A percentile compares a stretch with the other conserved stretches of the same genome.
These are phyloP conservation scores for Arthrobotrys entomopaga DNA, from an alignment of 2,329 filamentous ascomycete genomes.

Conservation along the genomic window DNA sequence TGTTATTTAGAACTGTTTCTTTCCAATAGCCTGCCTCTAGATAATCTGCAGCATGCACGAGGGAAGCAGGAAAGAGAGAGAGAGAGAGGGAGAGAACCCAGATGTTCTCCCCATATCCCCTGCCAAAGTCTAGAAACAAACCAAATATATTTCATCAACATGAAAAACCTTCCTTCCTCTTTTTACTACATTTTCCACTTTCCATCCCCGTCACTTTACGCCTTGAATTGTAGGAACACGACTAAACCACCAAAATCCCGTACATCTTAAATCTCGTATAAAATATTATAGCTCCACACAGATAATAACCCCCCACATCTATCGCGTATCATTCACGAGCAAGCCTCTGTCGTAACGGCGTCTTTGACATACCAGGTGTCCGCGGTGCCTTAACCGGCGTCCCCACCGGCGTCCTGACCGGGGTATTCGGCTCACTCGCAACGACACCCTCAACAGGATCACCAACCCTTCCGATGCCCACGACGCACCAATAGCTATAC, in stretches of 20 bases:
- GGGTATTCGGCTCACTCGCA: constrained; percentile 53
- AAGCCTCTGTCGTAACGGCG: constrained; percentile 27
- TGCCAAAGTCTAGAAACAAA: constrained; percentile 16
- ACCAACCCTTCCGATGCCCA: constrained; percentile 84
- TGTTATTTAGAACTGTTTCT: constrained; percentile 61
- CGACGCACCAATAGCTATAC: constrained; percentile 92
- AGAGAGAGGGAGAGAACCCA: background rate
- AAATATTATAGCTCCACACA: background rate
- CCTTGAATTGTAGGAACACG: background rate
- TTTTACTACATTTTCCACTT: background rate
- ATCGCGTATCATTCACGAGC: constrained; percentile 14
- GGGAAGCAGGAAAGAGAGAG: background rate
- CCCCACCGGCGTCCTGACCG: constrained; percentile 43
- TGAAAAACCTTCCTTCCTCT: background rate
- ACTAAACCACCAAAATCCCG: no score
- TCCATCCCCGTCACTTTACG: background rate
- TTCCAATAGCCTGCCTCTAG: constrained; percentile 12
- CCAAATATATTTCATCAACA: constrained; percentile 10
- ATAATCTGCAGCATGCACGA: background rate
- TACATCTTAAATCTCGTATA: no score
- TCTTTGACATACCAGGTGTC: constrained; percentile 35
- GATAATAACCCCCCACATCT: no score
- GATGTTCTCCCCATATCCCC: background rate
- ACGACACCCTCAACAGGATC: constrained; percentile 60
- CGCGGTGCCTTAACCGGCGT: constrained; percentile 49